Evolutionary conservation across 2,329 filamentous ascomycete species (phyloP).

Genomic region (Colletotrichum sp.): DNA sequence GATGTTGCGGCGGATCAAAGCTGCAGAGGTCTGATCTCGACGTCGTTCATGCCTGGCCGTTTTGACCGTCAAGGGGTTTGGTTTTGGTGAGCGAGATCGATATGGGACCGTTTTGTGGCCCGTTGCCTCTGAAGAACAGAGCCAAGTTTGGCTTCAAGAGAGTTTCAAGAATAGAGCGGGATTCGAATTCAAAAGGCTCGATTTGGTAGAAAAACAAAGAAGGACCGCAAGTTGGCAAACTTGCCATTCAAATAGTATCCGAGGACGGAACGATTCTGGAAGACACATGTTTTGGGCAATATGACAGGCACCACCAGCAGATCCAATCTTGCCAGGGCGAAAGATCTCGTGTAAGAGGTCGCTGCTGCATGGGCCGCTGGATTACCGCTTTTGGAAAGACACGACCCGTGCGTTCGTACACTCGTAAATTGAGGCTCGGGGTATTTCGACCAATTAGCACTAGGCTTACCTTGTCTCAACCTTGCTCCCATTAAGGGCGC

Average conservation of each 20-base stretch:
- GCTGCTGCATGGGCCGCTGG: background rate
- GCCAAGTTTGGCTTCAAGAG: background rate
- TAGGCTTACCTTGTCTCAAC: background rate
- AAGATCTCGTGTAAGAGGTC: background rate
- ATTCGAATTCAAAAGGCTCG: background rate
- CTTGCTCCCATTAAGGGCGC: background rate
- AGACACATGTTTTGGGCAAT: background rate
- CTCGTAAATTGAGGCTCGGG: background rate
- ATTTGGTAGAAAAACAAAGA: background rate
- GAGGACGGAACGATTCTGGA: background rate
- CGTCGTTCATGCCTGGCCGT: background rate
- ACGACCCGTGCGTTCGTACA: background rate
- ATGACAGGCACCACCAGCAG: background rate
- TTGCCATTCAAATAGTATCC: background rate
- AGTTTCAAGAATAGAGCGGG: background rate
- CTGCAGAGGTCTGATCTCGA: background rate
- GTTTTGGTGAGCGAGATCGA: background rate
- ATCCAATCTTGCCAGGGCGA: background rate
- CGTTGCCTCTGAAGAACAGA: background rate
- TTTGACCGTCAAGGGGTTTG: background rate
- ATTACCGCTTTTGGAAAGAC: slow-evolving; percentile 4
- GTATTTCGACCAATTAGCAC: background rate
- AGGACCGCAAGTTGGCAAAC: background rate
- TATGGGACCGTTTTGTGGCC: background rate
- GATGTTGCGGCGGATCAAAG: background rate